Conservation (phyloP, 345 rosid genomes). For the Salix purpurea region DNA sequence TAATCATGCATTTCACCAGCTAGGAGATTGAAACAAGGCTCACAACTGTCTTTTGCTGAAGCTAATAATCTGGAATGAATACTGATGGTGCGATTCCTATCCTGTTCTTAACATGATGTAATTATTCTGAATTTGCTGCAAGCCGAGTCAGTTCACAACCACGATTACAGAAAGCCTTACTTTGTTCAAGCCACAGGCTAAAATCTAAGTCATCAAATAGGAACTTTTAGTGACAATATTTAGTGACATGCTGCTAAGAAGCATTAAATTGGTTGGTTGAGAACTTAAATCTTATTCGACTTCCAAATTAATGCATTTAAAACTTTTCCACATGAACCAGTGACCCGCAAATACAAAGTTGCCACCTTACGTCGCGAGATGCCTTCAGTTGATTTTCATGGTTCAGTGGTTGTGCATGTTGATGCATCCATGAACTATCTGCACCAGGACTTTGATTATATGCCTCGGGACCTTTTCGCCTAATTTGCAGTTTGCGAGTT, state of each 20-base stretch:
- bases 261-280: not conserved
- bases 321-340: slow-evolving; percentile 23
- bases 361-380: slow-evolving; percentile 99
- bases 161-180: not conserved
- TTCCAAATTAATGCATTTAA: not conserved
- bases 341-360: slow-evolving; percentile 43
- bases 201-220: not conserved
- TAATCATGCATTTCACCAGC: slow-evolving; percentile 34
- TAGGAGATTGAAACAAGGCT: slow-evolving; percentile 6
- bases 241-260: not conserved
- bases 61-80: not conserved
- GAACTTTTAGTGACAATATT: not conserved
- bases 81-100: not conserved
- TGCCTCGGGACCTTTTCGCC: slow-evolving; percentile 57
- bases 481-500: slow-evolving; percentile 63
- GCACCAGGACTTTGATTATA: slow-evolving; percentile 34
- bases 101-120: not conserved
- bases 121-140: not conserved
- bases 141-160: not conserved
- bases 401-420: slow-evolving; percentile 41
- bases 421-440: slow-evolving; percentile 48
- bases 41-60: not conserved
- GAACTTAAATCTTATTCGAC: not conserved
- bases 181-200: not conserved
- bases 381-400: slow-evolving; percentile 94